phyloP scores from a whole-genome alignment of 176 grass and related monocot species.

The Calamus simplicifolius region DNA sequence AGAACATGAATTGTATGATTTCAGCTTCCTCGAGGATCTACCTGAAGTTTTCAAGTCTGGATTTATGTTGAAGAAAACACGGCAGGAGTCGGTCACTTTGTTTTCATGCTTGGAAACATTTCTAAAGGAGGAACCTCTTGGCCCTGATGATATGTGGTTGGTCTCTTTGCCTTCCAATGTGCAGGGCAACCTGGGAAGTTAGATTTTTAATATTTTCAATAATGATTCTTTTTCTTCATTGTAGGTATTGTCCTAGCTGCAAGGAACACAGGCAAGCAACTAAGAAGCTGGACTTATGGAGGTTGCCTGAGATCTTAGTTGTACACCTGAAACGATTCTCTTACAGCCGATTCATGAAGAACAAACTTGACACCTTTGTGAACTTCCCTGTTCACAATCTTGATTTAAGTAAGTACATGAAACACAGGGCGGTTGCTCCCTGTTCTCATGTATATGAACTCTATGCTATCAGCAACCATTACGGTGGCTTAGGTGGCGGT shows the following conservation, averaged over 20 bases:
- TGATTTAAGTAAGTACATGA: conserved; percentile 71
- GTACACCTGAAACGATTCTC: conserved; percentile 96
- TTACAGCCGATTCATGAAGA: conserved; percentile 95
- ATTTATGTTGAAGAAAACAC: conserved; percentile 80
- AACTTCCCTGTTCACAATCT: conserved; percentile 79
- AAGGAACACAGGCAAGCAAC: conserved; percentile 96
- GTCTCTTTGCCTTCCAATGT: conserved; percentile 20
- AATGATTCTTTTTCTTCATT: background rate
- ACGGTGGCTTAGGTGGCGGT: conserved; percentile 86
- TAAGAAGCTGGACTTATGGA: conserved; percentile 97
- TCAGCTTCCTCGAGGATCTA: conserved; percentile 64
- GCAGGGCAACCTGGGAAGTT: no score
- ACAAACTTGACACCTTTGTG: conserved; percentile 96
- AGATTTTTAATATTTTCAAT: no score
- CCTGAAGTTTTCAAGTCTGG: conserved; percentile 82
- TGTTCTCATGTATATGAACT: conserved; percentile 55
- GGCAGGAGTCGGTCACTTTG: conserved; percentile 83
- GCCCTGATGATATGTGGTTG: conserved; percentile 98
- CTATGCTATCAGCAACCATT: conserved; percentile 94
- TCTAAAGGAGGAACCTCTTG: conserved; percentile 91
- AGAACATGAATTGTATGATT: conserved; percentile 62
- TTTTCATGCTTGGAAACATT: conserved; percentile 95
- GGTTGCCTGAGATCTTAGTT: conserved; percentile 91
- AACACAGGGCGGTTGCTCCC: conserved; percentile 3
- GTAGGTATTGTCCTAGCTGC: conserved; percentile 91